These are phyloP conservation scores for Apostasia ramifera DNA, from an alignment of 106 monocot species.

Conservation along the genomic window DNA sequence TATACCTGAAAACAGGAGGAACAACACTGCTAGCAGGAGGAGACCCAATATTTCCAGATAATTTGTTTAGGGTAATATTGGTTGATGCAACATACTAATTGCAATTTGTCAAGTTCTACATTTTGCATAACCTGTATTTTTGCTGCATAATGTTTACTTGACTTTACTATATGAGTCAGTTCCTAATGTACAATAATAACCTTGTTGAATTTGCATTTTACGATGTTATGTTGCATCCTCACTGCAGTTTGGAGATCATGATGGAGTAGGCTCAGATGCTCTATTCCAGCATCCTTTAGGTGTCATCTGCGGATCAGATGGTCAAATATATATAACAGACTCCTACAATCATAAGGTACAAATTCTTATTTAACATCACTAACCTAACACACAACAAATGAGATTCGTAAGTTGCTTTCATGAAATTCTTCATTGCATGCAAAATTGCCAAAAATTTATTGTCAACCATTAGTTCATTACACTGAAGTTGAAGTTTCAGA, in stretches of 20 bases:
- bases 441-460: no score
- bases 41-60: slow-evolving; percentile 78
- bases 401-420: no score
- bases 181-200: not conserved
- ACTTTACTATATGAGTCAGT: not conserved
- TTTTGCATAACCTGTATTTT: not conserved
- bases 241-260: slow-evolving; percentile 88
- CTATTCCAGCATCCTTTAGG: slow-evolving; percentile 94
- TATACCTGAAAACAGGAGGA: slow-evolving; percentile 86
- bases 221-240: not conserved
- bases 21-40: slow-evolving; percentile 90
- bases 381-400: no score
- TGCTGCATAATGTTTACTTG: not conserved
- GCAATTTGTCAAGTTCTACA: not conserved
- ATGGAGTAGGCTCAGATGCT: slow-evolving; percentile 78
- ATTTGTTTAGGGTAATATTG: slow-evolving; percentile 76
- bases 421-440: no score
- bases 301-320: slow-evolving; percentile 45
- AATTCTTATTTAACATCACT: not conserved
- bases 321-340: slow-evolving; percentile 77
- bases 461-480: no score
- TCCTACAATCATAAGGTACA: slow-evolving; percentile 98
- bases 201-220: not conserved
- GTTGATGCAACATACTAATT: not conserved
- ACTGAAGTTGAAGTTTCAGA: no score